Conservation (phyloP, 2,329 filamentous ascomycete genomes). For the Purpureocillium lavendulum region DNA sequence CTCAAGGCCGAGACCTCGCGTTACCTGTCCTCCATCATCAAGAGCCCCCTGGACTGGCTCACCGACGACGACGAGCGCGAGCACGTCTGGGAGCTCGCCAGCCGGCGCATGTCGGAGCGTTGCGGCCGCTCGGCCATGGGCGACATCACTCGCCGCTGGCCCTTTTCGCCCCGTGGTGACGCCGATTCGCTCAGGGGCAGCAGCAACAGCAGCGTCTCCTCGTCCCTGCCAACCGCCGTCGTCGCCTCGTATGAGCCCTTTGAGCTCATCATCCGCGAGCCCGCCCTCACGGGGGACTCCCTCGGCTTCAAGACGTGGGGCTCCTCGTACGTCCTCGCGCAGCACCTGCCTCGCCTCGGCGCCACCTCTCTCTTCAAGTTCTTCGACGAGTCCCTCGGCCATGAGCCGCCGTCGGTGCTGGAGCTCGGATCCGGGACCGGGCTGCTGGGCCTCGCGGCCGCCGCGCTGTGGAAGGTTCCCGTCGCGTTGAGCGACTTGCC, state of each 20-base stretch:
- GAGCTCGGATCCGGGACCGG: constrained; percentile 90
- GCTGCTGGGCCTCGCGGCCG: constrained; percentile 79
- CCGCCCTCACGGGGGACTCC: constrained; percentile 78
- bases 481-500: constrained; percentile 78
- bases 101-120: constrained; percentile 71
- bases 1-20: constrained; percentile 45
- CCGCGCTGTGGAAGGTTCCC: constrained; percentile 56
- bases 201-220: not conserved
- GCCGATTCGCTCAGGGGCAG: not conserved
- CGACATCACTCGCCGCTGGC: constrained; percentile 47
- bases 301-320: constrained; percentile 95
- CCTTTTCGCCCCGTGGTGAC: constrained; percentile 26
- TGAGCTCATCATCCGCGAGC: constrained; percentile 71
- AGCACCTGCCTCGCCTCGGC: constrained; percentile 49
- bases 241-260: constrained; percentile 30
- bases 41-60: constrained; percentile 61
- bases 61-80: constrained; percentile 58
- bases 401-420: constrained; percentile 37
- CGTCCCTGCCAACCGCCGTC: no score
- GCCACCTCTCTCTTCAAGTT: constrained; percentile 36
- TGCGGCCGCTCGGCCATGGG: constrained; percentile 64
- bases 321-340: constrained; percentile 77
- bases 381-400: constrained; percentile 26
- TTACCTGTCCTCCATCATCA: constrained; percentile 63
- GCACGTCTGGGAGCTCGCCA: constrained; percentile 68